These are phyloP conservation scores for Kondoa malvinella DNA, from an alignment of 768 basidiomycete species.

Conservation along the genomic window DNA sequence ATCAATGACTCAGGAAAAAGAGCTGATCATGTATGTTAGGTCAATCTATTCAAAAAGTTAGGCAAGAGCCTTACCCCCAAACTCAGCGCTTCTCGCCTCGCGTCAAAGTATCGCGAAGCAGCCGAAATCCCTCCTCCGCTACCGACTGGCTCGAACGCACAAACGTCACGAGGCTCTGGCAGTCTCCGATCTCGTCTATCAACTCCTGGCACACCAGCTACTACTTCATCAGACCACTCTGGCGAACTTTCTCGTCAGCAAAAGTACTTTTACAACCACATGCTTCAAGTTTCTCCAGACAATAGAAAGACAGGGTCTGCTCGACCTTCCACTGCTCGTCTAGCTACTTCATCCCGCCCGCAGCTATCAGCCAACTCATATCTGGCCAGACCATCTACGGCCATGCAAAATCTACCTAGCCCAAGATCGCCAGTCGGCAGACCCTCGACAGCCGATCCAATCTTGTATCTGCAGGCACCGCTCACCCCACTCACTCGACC, in stretches of 20 bases:
- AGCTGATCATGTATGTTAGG: neutral
- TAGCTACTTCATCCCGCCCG: neutral
- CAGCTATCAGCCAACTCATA: neutral
- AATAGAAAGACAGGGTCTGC: neutral
- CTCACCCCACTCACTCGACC: neutral
- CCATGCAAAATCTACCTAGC: neutral
- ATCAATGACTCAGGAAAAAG: neutral
- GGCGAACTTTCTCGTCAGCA: neutral
- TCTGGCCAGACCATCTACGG: neutral
- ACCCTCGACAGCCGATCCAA: neutral
- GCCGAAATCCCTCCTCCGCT: neutral
- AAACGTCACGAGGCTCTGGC: neutral
- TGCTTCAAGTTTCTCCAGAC: neutral
- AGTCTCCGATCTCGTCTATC: neutral
- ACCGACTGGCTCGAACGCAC: neutral
- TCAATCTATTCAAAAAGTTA: neutral
- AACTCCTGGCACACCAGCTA: neutral
- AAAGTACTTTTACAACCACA: neutral
- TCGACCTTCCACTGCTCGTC: neutral
- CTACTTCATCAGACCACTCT: neutral
- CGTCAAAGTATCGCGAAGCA: neutral
- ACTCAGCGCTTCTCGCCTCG: neutral
- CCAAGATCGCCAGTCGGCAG: neutral
- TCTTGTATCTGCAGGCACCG: neutral
- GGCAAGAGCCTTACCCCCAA: conserved; percentile 1